These are phyloP conservation scores for Linnemannia elongata DNA, from an alignment of 192 early-diverging fungal genomes.

Conservation along the genomic window DNA sequence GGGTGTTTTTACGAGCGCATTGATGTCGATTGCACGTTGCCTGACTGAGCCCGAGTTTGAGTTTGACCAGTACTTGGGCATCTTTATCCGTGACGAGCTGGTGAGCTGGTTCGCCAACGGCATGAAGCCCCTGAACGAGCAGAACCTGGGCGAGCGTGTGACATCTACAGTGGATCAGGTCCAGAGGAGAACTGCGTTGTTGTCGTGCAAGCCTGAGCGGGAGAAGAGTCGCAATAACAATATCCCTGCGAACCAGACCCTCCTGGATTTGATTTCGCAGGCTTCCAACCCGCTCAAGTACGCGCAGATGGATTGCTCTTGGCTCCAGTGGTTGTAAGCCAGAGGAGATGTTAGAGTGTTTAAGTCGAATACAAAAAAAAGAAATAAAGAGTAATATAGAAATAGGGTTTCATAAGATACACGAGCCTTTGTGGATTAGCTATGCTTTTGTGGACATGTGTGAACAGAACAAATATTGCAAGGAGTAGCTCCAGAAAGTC, in stretches of 20 bases:
- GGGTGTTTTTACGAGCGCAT: slow-evolving; percentile 86
- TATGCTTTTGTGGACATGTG: too few relatives aligned
- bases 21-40: slow-evolving; percentile 89
- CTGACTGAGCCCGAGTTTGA: slow-evolving; percentile 90
- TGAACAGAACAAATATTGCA: too few relatives aligned
- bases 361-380: neutral
- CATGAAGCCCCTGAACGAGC: slow-evolving; percentile 71
- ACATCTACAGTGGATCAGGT: slow-evolving; percentile 79
- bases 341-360: neutral
- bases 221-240: slow-evolving; percentile 72
- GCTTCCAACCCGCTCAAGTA: slow-evolving; percentile 94
- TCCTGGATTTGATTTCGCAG: slow-evolving; percentile 91
- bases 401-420: too few relatives aligned
- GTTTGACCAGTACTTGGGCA: slow-evolving; percentile 92
- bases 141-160: slow-evolving; percentile 76
- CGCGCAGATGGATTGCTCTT: slow-evolving; percentile 94
- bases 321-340: slow-evolving; percentile 90
- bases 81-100: slow-evolving; percentile 97
- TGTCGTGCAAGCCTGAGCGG: slow-evolving; percentile 81
- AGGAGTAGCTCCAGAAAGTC: too few relatives aligned
- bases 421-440: too few relatives aligned
- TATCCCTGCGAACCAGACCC: slow-evolving; percentile 82
- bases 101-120: slow-evolving; percentile 79
- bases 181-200: slow-evolving; percentile 73
- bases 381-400: neutral